Percentiles rank a stretch among this genome's conserved stretches.
Evolutionary conservation across 2,329 filamentous ascomycete genomes (phyloP).

Genomic region (Knufia petricola): DNA sequence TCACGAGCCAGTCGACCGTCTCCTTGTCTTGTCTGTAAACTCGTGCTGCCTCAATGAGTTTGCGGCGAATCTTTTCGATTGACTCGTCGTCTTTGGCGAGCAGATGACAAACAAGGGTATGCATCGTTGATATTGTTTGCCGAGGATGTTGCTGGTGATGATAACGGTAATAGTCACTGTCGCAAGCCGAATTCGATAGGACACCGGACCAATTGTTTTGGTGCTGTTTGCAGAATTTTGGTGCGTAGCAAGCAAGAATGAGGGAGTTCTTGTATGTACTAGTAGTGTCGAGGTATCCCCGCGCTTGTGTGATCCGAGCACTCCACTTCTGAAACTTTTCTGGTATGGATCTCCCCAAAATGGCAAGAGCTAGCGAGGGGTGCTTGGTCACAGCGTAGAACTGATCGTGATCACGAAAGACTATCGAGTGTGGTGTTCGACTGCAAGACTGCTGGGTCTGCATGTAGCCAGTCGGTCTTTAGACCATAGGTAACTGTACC

Average conservation of each 20-base stretch:
- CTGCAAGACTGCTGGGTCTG: no score
- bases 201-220: no score
- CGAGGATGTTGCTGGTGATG: neutral
- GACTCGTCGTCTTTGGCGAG: conserved; percentile 58
- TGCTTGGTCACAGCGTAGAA: no score
- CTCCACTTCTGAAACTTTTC: neutral
- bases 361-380: neutral
- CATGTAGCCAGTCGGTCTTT: no score
- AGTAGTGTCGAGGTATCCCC: neutral
- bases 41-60: conserved; percentile 64
- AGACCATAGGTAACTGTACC: no score
- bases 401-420: no score
- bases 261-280: neutral
- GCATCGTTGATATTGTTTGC: conserved; percentile 17
- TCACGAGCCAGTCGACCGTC: conserved; percentile 63
- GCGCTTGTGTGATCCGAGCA: neutral
- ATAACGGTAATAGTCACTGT: neutral
- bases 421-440: no score
- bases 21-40: conserved; percentile 65
- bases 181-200: no score
- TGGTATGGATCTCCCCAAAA: neutral
- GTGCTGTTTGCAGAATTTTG: no score
- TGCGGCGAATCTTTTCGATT: conserved; percentile 58
- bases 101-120: conserved; percentile 33
- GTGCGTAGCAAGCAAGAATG: no score